phyloP scores from a whole-genome alignment of 108 stramenopile genomes.

The Cylindrotheca fusiformis region DNA sequence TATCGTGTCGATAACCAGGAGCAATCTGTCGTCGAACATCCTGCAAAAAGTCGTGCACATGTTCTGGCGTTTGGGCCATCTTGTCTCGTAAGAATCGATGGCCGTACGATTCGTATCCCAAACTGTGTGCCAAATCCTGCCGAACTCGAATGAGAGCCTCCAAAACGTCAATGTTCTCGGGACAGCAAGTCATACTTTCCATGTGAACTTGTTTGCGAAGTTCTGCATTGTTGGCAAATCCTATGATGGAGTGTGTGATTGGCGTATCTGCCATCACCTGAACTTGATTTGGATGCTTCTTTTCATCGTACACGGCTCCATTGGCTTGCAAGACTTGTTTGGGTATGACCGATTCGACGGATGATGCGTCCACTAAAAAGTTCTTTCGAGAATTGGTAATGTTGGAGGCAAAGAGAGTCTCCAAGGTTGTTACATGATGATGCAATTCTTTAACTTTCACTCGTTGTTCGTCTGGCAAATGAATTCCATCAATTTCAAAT shows the following conservation, averaged over 20 bases:
- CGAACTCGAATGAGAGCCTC: slow-evolving; percentile 62
- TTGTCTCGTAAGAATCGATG: slow-evolving; percentile 74
- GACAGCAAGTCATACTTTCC: slow-evolving; percentile 57
- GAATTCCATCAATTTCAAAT: slow-evolving; percentile 94
- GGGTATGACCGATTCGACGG: slow-evolving; percentile 60
- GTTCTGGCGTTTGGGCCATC: slow-evolving; percentile 59
- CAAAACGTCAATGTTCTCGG: slow-evolving; percentile 78
- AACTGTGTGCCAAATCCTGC: slow-evolving; percentile 51
- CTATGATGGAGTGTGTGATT: slow-evolving; percentile 65
- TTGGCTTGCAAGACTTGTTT: slow-evolving; percentile 40
- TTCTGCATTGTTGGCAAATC: slow-evolving; percentile 49
- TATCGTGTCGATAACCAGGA: slow-evolving; percentile 45
- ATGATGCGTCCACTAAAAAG: slow-evolving; percentile 38
- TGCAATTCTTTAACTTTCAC: slow-evolving; percentile 67
- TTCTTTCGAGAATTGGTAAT: slow-evolving; percentile 60
- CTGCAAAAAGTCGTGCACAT: slow-evolving; percentile 51
- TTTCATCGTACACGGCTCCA: slow-evolving; percentile 25
- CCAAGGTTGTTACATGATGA: slow-evolving; percentile 63
- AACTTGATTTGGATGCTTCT: slow-evolving; percentile 1
- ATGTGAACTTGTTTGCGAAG: slow-evolving; percentile 74
- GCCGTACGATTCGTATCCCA: slow-evolving; percentile 76
- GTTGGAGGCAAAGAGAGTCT: slow-evolving; percentile 68
- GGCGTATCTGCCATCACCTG: slow-evolving; percentile 44
- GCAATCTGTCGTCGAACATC: slow-evolving; percentile 40
- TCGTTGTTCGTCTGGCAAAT: slow-evolving; percentile 69